Conservation (phyloP, 1,139 yeast species). For the Yamadazyma buinensis region DNA sequence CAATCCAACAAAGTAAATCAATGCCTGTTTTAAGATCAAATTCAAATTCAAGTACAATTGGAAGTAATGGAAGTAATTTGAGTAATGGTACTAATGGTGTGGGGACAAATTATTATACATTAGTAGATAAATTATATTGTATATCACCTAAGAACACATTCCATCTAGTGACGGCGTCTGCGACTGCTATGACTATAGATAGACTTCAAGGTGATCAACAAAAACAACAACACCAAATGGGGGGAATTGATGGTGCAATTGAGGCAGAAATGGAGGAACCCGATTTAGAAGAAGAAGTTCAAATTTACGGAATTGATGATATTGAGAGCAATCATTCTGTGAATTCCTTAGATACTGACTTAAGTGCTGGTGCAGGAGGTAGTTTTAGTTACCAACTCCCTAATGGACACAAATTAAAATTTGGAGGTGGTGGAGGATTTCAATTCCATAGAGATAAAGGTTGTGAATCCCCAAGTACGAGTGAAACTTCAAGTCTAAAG, state of each 20-base stretch:
- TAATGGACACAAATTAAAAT: slow-evolving; percentile 20
- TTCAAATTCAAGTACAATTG: background rate
- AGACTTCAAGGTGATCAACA: too few species aligned
- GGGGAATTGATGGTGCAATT: too few species aligned
- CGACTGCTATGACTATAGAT: slow-evolving; percentile 19
- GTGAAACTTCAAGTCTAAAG: background rate
- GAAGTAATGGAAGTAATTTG: too few species aligned
- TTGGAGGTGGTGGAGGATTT: slow-evolving; percentile 29
- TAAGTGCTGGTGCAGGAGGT: slow-evolving; percentile 26
- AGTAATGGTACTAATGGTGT: slow-evolving; percentile 6
- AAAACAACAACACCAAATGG: too few species aligned
- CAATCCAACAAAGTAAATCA: background rate
- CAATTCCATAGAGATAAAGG: slow-evolving; percentile 15
- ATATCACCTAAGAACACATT: slow-evolving; percentile 41
- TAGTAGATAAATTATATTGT: slow-evolving; percentile 36
- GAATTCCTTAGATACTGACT: slow-evolving; percentile 14
- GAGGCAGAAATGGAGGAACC: too few species aligned
- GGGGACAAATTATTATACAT: slow-evolving; percentile 22
- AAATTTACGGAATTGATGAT: slow-evolving; percentile 1
- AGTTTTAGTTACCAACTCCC: slow-evolving; percentile 21
- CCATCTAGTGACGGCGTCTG: slow-evolving; percentile 31
- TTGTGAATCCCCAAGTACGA: background rate
- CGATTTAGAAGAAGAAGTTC: slow-evolving; percentile 10
- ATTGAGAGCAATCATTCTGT: background rate
- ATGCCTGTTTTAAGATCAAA: slow-evolving; percentile 1